Evolutionary conservation across 2,329 filamentous ascomycete genomes (phyloP), one percentile per base, ranked within the genome.

Genomic region (Leptosphaerulina australis): DNA sequence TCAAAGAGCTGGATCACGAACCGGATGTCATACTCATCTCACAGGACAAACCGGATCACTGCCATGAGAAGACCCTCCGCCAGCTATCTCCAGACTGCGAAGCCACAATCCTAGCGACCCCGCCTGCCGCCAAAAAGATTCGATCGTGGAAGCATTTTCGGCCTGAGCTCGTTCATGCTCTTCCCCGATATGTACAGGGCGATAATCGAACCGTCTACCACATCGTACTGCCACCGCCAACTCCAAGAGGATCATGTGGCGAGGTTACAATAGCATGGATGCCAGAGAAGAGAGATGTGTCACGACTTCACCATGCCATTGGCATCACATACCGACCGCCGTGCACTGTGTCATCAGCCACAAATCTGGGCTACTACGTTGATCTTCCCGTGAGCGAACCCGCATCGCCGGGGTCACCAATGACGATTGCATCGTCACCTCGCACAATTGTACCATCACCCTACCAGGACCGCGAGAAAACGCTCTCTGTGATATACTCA

Each of bases 201-300:
- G 71, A 74, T 26, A 65, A 63, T 2, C 62, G 67, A 25, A 75
- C 75, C 5, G 62, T 82, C 33, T 66, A 77, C 56, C 70, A 76
- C 31, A 73, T 89, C 7, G 72, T 78, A 0, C 75, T 90, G 3
- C 81, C 83, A 2, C 70, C 84, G 0, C 68, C 80, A 18, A 73
- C 78, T 2, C 70, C 78, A 0, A 77, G 77, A 18, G 84, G 83
- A 4, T 72, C 77, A 11, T 74, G 79, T 7, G 88, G 88, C 14
- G 86, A 90, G 72, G 79, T 90, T n/a, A 89, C 86, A 0, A 77
- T 91, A n/a, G 78, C 86, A 1, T 85, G 84, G 67, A 80, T 90
- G 22, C 76, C 81, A 0, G 82, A 85, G 44, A 84, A 81, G 62
- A 71, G 77, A 37, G 85, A 88, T 60, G 61, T 85, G 3, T 82